These are phyloP conservation scores for Paralagenidium karlingii DNA, from an alignment of 352 stramenopile species.

Conservation along the genomic window DNA sequence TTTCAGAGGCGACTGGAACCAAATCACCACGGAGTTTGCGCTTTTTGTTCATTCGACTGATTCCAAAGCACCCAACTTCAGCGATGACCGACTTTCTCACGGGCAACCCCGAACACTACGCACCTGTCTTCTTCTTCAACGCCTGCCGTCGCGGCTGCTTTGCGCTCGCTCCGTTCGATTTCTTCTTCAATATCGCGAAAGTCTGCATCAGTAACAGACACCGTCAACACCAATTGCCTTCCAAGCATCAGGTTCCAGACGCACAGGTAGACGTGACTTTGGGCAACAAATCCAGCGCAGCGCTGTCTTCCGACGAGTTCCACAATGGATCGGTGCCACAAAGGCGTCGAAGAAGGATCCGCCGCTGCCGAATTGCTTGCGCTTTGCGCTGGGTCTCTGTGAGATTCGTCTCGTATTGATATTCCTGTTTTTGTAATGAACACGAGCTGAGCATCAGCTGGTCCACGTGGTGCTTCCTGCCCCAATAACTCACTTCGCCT, in stretches of 20 bases:
- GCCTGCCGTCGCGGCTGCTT: no score
- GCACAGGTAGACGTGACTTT: conserved; percentile 49
- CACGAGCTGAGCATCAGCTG: background rate
- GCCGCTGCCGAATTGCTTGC: conserved; percentile 46
- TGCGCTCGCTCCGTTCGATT: conserved; percentile 1
- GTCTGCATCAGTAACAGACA: background rate
- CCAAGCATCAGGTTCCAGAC: conserved; percentile 2
- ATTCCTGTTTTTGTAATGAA: conserved; percentile 28
- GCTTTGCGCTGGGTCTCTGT: conserved; percentile 31
- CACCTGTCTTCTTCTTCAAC: no score
- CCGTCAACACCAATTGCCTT: background rate
- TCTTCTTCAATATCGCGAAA: background rate
- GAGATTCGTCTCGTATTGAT: conserved; percentile 50
- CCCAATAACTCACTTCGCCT: conserved; percentile 28
- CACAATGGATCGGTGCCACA: conserved; percentile 42
- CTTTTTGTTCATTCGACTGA: background rate
- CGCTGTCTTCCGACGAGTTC: conserved; percentile 39
- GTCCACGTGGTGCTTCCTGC: background rate
- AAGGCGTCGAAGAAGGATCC: conserved; percentile 51
- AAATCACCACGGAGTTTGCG: background rate
- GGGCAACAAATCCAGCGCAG: conserved; percentile 51
- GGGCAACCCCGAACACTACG: no score
- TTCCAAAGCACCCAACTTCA: background rate
- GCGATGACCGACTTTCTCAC: background rate
- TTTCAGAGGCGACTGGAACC: background rate